phyloP scores from a whole-genome alignment of 2,329 filamentous ascomycete genomes.

The Ophiostoma fasciatum region DNA sequence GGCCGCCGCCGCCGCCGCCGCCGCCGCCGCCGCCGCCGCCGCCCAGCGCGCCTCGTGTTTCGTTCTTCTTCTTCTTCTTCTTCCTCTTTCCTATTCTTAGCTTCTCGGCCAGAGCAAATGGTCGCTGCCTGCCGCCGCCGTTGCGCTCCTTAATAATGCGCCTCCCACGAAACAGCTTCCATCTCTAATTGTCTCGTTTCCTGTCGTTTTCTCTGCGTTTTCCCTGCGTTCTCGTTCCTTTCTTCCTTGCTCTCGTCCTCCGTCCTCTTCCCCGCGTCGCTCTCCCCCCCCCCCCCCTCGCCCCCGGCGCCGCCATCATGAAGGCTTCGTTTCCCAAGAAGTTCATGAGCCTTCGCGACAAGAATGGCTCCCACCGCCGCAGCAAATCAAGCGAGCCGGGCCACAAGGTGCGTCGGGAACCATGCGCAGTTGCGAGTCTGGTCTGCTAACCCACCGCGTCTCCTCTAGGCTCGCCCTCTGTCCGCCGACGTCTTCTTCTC shows the following conservation, averaged over 20 bases:
- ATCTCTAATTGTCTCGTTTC: too few relatives aligned
- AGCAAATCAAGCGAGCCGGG: constrained; percentile 40
- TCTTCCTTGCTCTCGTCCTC: too few relatives aligned
- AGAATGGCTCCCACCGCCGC: constrained; percentile 36
- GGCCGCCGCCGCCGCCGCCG: too few relatives aligned
- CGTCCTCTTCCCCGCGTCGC: too few relatives aligned
- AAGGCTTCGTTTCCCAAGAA: constrained; percentile 42
- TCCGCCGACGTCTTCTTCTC: constrained; percentile 44
- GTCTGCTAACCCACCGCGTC: neutral
- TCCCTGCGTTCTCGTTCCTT: too few relatives aligned
- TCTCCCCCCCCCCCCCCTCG: neutral
- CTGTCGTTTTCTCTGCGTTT: too few relatives aligned
- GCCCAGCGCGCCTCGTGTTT: too few relatives aligned
- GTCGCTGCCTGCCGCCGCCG: neutral
- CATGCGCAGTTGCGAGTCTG: neutral
- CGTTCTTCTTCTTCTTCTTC: too few relatives aligned
- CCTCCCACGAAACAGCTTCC: too few relatives aligned
- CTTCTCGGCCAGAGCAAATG: too few relatives aligned
- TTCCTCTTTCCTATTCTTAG: too few relatives aligned
- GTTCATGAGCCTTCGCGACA: constrained; percentile 58
- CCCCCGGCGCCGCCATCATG: constrained; percentile 24
- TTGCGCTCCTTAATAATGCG: neutral
- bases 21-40: too few relatives aligned
- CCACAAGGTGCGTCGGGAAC: constrained; percentile 29
- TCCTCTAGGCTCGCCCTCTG: constrained; percentile 31